Evolutionary conservation across 1,284 basidiomycete genomes (phyloP).

Genomic region (Irpex rosettiformis): DNA sequence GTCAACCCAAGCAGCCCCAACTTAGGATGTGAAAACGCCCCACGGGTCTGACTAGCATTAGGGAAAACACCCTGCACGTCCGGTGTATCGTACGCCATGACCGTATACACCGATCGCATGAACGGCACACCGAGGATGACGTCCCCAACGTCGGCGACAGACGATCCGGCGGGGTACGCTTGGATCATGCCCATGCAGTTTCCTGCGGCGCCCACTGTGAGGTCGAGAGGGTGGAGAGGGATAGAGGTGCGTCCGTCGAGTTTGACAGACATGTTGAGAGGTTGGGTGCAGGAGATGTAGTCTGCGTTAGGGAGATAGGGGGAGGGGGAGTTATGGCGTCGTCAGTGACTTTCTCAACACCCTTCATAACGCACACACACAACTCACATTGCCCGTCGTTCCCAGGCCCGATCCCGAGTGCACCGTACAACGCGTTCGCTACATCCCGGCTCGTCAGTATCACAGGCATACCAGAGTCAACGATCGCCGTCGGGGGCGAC

Average conservation of each 20-base stretch:
- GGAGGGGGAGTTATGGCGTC: too few species aligned
- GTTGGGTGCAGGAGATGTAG: conserved; percentile 65
- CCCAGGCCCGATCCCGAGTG: conserved; percentile 55
- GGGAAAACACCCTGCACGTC: conserved; percentile 43
- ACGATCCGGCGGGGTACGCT: conserved; percentile 26
- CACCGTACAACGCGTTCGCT: conserved; percentile 79
- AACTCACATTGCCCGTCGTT: conserved; percentile 63
- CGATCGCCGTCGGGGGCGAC: conserved; percentile 52
- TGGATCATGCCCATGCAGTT: conserved; percentile 69
- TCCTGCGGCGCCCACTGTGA: conserved; percentile 39
- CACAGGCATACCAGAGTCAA: conserved; percentile 65
- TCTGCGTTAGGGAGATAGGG: conserved; percentile 37
- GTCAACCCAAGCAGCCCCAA: conserved; percentile 61
- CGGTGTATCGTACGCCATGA: conserved; percentile 61
- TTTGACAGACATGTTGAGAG: conserved; percentile 66
- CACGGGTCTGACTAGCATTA: conserved; percentile 9
- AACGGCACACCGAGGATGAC: conserved; percentile 75
- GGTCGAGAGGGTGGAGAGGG: conserved; percentile 67
- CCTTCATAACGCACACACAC: too few species aligned
- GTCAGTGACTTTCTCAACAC: too few species aligned
- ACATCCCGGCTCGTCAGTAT: conserved; percentile 56
- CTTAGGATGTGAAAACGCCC: conserved; percentile 37
- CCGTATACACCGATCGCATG: conserved; percentile 68
- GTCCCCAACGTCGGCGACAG: conserved; percentile 40
- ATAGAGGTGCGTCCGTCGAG: conserved; percentile 53